phyloP scores from a whole-genome alignment of 1,284 basidiomycete species.

The Singerocomus rubriflavus region DNA sequence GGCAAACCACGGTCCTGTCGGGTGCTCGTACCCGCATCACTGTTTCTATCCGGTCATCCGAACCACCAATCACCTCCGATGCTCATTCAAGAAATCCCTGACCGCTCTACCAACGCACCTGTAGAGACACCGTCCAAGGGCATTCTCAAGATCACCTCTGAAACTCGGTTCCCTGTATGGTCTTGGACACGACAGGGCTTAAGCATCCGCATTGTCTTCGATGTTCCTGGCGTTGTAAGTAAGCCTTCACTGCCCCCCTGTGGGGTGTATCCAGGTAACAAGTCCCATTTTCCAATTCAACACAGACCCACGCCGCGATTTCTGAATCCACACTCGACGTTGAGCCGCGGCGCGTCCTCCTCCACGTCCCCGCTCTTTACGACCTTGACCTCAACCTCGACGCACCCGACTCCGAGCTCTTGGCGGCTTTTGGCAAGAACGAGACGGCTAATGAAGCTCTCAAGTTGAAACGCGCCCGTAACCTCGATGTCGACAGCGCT shows the following conservation, averaged over 20 bases:
- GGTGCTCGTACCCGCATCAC: slow-evolving; percentile 47
- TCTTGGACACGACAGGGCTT: slow-evolving; percentile 46
- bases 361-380: slow-evolving; percentile 47
- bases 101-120: slow-evolving; percentile 6
- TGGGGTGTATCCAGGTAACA: slow-evolving; percentile 11
- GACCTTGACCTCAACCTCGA: slow-evolving; percentile 55
- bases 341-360: slow-evolving; percentile 52
- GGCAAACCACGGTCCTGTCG: slow-evolving; percentile 58
- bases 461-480: slow-evolving; percentile 51
- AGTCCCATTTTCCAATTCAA: slow-evolving; percentile 2
- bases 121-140: slow-evolving; percentile 32
- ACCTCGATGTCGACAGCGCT: slow-evolving; percentile 58
- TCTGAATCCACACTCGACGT: slow-evolving; percentile 53
- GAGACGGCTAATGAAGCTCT: slow-evolving; percentile 32
- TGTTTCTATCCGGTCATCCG: slow-evolving; percentile 36
- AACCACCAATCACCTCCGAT: slow-evolving; percentile 19
- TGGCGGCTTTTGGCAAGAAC: slow-evolving; percentile 20
- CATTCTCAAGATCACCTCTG: slow-evolving; percentile 36
- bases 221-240: slow-evolving; percentile 53
- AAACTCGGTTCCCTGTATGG: slow-evolving; percentile 38
- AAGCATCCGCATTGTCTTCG: slow-evolving; percentile 44
- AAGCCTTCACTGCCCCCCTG: slow-evolving; percentile 6
- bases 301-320: slow-evolving; percentile 46
- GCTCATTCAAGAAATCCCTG: slow-evolving; percentile 46
- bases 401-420: slow-evolving; percentile 50